Evolutionary conservation across 2,329 filamentous ascomycete genomes (phyloP), one percentile per base, ranked within the genome.

Genomic region (Pseudophaeomoniella oleicola): DNA sequence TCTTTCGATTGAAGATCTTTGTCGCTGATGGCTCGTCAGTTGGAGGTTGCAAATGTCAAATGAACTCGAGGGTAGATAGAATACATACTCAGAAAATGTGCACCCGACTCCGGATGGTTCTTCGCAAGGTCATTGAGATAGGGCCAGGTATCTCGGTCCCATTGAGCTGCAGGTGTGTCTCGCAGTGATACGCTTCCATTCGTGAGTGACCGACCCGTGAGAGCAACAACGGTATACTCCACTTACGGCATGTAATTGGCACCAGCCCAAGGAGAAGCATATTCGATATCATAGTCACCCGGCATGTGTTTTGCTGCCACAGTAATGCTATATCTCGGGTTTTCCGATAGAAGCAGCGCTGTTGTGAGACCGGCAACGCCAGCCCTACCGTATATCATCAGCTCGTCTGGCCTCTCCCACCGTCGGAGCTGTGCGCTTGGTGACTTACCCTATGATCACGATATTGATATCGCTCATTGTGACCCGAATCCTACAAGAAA

Each of bases 261-360:
- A 10, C 82, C 82, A 2, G 82, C 82, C 78, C 81, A 87, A 1
- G 81, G 82, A 5, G 80, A 86, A 0, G 82, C 76, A 55, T 90
- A 92, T 62, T 87, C 78, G 47, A 84, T 76, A 44, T 85, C 78
- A 54, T 83, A 84, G 61, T 92, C 84, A 32, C 85, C 84, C 0
- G 84, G 84, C 77, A 90, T 85, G 52, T 88, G 79, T 51, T 85
- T 87, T 3, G 81, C 78, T 29, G 82, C 62, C 16, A 87, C 60
- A 1, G 78, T 82, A 43, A 87, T 58, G 19, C 60, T 59, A 45
- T 72, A 64, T 6, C 53, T 48, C 10, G 57, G 52, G 43, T 69
- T 63, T 39, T 59, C 62, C 14, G 71, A 70, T 13, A 77, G 57
- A 13, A 69, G 53, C 4, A 75, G 52, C 19, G 73, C 72, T 4